Conservation (phyloP, 495 filamentous ascomycete species). For the Chaetomium tenue region DNA sequence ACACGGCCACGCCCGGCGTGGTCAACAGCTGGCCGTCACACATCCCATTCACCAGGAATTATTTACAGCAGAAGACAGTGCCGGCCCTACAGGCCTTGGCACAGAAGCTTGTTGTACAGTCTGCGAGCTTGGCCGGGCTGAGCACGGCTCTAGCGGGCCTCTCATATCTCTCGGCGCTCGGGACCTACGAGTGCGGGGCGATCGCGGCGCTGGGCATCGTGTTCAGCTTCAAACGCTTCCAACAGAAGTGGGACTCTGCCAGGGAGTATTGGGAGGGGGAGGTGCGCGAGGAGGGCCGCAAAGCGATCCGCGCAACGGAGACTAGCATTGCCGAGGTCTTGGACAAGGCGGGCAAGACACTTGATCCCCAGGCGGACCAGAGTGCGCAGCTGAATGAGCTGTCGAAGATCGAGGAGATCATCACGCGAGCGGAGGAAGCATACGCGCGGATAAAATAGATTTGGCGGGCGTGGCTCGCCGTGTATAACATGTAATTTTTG, state of each 20-base stretch:
- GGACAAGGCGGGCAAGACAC: conserved; percentile 39
- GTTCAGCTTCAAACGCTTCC: conserved; percentile 70
- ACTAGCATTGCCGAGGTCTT: conserved; percentile 58
- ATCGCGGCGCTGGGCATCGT: conserved; percentile 76
- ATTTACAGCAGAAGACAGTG: conserved; percentile 61
- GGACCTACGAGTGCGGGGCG: conserved; percentile 72
- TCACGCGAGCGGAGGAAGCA: conserved; percentile 43
- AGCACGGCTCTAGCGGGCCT: conserved; percentile 64
- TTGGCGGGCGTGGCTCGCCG: conserved; percentile 25
- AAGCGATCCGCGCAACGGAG: conserved; percentile 69
- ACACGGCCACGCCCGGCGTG: neutral
- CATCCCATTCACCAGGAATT: conserved; percentile 57
- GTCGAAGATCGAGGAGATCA: conserved; percentile 54
- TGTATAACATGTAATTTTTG: conserved; percentile 25
- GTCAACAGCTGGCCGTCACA: conserved; percentile 43
- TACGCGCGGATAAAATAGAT: conserved; percentile 28
- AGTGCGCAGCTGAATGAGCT: conserved; percentile 45
- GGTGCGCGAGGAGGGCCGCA: conserved; percentile 76
- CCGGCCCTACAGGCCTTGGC: conserved; percentile 76
- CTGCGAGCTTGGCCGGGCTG: conserved; percentile 63
- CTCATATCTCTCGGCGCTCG: conserved; percentile 60
- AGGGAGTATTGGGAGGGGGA: conserved; percentile 69
- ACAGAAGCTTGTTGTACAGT: conserved; percentile 72
- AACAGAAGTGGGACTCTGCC: conserved; percentile 73
- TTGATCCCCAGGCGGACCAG: conserved; percentile 23